Evolutionary conservation across 164 flowering plant species (phyloP), one percentile per base, ranked within the genome.

Genomic region (Akebia trifoliata): DNA sequence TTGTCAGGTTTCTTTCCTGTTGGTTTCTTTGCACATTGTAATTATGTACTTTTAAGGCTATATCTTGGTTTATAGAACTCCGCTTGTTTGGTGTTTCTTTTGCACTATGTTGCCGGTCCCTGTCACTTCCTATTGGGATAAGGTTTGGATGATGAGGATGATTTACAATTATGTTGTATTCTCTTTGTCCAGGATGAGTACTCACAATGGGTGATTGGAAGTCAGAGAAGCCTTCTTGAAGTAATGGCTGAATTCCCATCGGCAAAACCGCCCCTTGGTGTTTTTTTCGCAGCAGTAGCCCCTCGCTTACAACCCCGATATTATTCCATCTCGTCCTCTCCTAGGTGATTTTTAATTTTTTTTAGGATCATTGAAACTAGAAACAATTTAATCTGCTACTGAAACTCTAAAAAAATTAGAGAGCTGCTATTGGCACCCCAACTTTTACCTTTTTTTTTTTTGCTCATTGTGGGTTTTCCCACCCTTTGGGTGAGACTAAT

Each of bases 321-420:
- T 64, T 92, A 92, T 71, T 92, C 98, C 25, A 92, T 92, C 40
- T 89, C 98, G 36, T 92, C 98, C 28, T 92, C 98, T 22, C 95
- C 95, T 2, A 85, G 81, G 94, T 91, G 52, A 49, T 45, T 15
- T 42, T 35, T n/a, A n/a, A n/a, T n/a, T n/a, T n/a, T n/a, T n/a
- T n/a, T n/a, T n/a, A n/a, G n/a, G n/a, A n/a, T n/a, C n/a, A n/a
- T n/a, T n/a, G n/a, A n/a, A n/a, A n/a, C n/a, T n/a, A n/a, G n/a
- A n/a, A n/a, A n/a, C n/a, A n/a, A n/a, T n/a, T n/a, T n/a, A n/a
- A n/a, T n/a, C n/a, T n/a, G n/a, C n/a, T n/a, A n/a, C n/a, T n/a
- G n/a, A n/a, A n/a, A n/a, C n/a, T n/a, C n/a, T n/a, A n/a, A n/a
- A n/a, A n/a, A n/a, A n/a, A n/a, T n/a, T n/a, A n/a, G n/a, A n/a